A percentile compares a stretch with the other conserved stretches of the same genome.
phyloP scores from a whole-genome alignment of 2,329 filamentous ascomycete genomes.

The Pseudomassariella vexata region DNA sequence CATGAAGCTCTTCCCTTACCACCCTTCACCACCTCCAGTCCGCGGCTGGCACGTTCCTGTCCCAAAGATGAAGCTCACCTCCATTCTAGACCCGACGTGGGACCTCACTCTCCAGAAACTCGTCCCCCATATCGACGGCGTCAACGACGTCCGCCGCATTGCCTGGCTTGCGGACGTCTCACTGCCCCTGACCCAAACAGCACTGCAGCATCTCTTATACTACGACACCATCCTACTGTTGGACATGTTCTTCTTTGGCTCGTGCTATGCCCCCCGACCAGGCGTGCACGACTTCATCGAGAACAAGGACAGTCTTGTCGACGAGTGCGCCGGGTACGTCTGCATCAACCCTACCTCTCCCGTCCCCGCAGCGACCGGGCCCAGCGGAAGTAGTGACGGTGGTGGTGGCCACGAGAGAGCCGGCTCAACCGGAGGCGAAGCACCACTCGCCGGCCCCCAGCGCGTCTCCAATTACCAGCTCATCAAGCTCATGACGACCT shows the following conservation, averaged over 20 bases:
- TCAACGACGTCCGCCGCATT: slow-evolving; percentile 84
- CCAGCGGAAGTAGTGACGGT: no score
- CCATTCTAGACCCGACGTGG: slow-evolving; percentile 63
- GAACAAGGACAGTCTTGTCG: slow-evolving; percentile 68
- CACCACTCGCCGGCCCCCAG: slow-evolving; percentile 9
- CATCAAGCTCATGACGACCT: slow-evolving; percentile 77
- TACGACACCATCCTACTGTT: slow-evolving; percentile 87
- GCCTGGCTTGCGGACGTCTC: slow-evolving; percentile 81
- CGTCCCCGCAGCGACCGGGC: no score
- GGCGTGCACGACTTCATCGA: slow-evolving; percentile 75
- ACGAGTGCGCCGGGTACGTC: slow-evolving; percentile 85
- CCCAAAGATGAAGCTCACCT: slow-evolving; percentile 57
- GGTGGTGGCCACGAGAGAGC: no score
- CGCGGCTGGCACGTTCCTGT: slow-evolving; percentile 90
- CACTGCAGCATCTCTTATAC: slow-evolving; percentile 83
- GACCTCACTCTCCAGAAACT: slow-evolving; percentile 75
- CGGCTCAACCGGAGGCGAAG: slow-evolving; percentile 1
- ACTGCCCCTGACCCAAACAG: slow-evolving; percentile 77
- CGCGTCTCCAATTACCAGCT: slow-evolving; percentile 57
- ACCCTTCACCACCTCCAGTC: slow-evolving; percentile 69
- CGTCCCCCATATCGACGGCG: slow-evolving; percentile 81
- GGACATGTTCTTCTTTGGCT: slow-evolving; percentile 91
- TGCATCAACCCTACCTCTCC: slow-evolving; percentile 34
- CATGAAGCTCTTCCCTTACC: slow-evolving; percentile 88
- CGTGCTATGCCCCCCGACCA: slow-evolving; percentile 78